phyloP scores from a whole-genome alignment of 2,329 filamentous ascomycete genomes.

The Leptographium lundbergii region DNA sequence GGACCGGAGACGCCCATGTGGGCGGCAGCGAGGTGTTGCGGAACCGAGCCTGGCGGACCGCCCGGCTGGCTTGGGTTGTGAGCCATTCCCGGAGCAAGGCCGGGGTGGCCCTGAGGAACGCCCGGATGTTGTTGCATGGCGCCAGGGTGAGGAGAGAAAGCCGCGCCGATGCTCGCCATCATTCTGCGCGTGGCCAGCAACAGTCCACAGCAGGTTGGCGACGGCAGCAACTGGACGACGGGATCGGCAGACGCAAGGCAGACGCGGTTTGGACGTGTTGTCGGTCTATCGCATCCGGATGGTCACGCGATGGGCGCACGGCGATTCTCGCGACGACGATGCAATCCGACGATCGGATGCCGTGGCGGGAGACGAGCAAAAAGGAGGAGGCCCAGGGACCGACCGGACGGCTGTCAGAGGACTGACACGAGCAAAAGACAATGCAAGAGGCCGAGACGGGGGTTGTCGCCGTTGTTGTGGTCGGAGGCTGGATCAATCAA shows the following conservation, averaged over 20 bases:
- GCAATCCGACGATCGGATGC: background rate
- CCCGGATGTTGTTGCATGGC: constrained; percentile 61
- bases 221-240: background rate
- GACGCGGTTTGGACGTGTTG: background rate
- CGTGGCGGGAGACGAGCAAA: background rate
- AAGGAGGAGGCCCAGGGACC: background rate
- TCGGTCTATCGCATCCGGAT: background rate
- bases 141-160: constrained; percentile 54
- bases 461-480: background rate
- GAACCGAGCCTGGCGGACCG: constrained; percentile 49
- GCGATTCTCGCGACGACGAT: background rate
- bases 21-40: constrained; percentile 47
- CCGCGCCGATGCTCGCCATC: constrained; percentile 58
- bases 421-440: background rate
- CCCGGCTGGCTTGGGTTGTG: constrained; percentile 61
- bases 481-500: background rate
- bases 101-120: constrained; percentile 49
- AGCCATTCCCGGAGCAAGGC: constrained; percentile 46
- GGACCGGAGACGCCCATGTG: constrained; percentile 64
- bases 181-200: constrained; percentile 28
- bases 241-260: background rate
- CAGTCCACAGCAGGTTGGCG: background rate
- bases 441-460: background rate
- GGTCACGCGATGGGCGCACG: background rate
- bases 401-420: background rate